A percentile compares a stretch with the other conserved stretches of the same genome.
Conservation (phyloP, 2,329 filamentous ascomycete genomes). For the Gaeumannomyces tritici region DNA sequence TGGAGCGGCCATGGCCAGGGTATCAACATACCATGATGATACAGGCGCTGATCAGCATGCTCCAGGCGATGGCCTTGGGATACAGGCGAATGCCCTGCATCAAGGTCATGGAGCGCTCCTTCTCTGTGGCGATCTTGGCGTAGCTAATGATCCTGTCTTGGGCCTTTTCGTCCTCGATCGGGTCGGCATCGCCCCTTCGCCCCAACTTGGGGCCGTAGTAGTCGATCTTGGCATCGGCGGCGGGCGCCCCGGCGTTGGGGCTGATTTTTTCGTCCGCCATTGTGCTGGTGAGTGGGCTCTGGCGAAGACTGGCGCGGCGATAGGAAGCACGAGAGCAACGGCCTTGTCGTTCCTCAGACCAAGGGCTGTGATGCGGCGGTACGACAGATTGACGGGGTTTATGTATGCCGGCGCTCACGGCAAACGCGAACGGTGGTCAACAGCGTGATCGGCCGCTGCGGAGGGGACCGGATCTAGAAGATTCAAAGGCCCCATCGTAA, state of each 20-base stretch:
- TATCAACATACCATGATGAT: conserved; percentile 57
- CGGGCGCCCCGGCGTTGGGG: not conserved
- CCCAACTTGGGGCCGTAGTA: conserved; percentile 8
- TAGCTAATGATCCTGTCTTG: conserved; percentile 29
- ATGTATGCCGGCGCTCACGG: not conserved
- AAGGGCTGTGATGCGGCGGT: too few species aligned
- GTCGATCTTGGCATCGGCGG: conserved; percentile 8
- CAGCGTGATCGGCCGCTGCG: not conserved
- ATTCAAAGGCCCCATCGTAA: not conserved
- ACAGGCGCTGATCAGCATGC: conserved; percentile 76
- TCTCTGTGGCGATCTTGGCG: conserved; percentile 42
- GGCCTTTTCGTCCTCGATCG: conserved; percentile 12
- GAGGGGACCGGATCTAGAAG: not conserved
- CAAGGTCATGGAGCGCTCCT: conserved; percentile 62
- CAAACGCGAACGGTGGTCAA: not conserved
- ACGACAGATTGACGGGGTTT: not conserved
- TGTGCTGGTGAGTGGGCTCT: not conserved
- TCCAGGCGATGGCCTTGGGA: conserved; percentile 79
- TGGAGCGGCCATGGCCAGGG: not conserved
- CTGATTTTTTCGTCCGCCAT: conserved; percentile 1
- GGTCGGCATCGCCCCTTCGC: not conserved
- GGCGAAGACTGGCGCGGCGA: too few species aligned
- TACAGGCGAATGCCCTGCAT: conserved; percentile 72
- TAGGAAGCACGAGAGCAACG: not conserved
- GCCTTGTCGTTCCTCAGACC: not conserved